A percentile compares a stretch with the other conserved stretches of the same genome.
Conservation (phyloP, 1,139 yeast genomes). For the Kodamaea sp. region DNA sequence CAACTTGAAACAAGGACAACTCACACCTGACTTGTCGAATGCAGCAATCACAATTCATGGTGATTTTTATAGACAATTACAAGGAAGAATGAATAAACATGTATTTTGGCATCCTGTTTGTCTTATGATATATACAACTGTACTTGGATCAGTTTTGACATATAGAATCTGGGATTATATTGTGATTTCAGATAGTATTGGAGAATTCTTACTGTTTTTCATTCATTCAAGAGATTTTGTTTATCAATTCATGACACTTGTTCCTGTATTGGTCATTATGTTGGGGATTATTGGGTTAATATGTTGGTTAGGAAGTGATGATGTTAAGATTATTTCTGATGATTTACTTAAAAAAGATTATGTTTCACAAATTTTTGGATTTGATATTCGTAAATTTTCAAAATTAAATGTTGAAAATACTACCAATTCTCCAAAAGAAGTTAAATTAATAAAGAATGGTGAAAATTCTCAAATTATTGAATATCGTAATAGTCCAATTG, state of each 20-base stretch:
- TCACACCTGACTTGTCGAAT: slow-evolving; percentile 55
- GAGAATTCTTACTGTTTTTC: slow-evolving; percentile 31
- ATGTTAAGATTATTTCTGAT: slow-evolving; percentile 43
- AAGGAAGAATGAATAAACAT: slow-evolving; percentile 45
- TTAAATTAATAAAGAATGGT: slow-evolving; percentile 27
- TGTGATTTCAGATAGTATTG: slow-evolving; percentile 31
- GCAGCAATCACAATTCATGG: slow-evolving; percentile 62
- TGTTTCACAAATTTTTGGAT: slow-evolving; percentile 47
- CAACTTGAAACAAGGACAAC: slow-evolving; percentile 39
- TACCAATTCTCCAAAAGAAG: slow-evolving; percentile 20
- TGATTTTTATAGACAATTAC: slow-evolving; percentile 59
- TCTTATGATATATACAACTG: slow-evolving; percentile 22
- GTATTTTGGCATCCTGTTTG: slow-evolving; percentile 50
- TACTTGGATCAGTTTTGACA: slow-evolving; percentile 18
- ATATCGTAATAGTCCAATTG: slow-evolving; percentile 68
- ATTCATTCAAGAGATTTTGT: slow-evolving; percentile 24
- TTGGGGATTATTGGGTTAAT: slow-evolving; percentile 25
- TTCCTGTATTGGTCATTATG: slow-evolving; percentile 26
- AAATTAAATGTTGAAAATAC: slow-evolving; percentile 5
- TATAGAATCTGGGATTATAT: slow-evolving; percentile 35
- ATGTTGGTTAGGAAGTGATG: slow-evolving; percentile 43
- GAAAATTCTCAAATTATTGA: slow-evolving; percentile 52
- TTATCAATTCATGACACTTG: slow-evolving; percentile 22
- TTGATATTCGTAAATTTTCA: slow-evolving; percentile 46
- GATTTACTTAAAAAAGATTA: slow-evolving; percentile 32